phyloP scores from a whole-genome alignment of 345 rosid species.

The Dipteronia sinensis region DNA sequence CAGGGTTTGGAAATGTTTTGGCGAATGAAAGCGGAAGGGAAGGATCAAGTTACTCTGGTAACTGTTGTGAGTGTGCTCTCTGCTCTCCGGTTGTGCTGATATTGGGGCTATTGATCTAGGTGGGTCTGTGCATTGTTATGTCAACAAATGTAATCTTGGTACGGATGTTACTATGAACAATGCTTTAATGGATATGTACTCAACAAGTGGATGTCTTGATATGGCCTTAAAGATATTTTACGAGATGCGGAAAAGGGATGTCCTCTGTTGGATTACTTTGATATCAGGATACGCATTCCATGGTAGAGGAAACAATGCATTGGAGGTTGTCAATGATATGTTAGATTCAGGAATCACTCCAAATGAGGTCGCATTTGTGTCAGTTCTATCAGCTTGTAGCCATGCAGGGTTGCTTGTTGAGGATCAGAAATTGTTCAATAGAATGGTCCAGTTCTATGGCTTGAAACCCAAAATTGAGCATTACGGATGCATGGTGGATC shows the following conservation, averaged over 20 bases:
- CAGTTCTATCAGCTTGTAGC: conserved; percentile 34
- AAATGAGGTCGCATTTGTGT: conserved; percentile 32
- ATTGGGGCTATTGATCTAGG: conserved; percentile 32
- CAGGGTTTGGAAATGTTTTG: conserved; percentile 24
- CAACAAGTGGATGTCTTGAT: conserved; percentile 34
- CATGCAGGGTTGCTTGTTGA: conserved; percentile 36
- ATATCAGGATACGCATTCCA: conserved; percentile 33
- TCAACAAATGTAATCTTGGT: conserved; percentile 19
- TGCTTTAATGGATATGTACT: conserved; percentile 44
- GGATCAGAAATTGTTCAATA: conserved; percentile 28
- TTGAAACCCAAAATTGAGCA: conserved; percentile 39
- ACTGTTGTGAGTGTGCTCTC: conserved; percentile 34
- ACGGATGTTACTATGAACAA: conserved; percentile 27
- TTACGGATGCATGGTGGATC: conserved; percentile 40
- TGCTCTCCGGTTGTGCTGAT: conserved; percentile 39
- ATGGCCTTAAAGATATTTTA: conserved; percentile 21
- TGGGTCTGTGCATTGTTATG: conserved; percentile 29
- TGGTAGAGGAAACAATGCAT: conserved; percentile 33
- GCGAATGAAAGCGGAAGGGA: conserved; percentile 25
- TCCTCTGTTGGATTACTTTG: conserved; percentile 40
- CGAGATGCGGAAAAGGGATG: conserved; percentile 29
- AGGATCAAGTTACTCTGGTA: conserved; percentile 11
- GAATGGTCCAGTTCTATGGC: conserved; percentile 31
- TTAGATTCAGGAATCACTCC: conserved; percentile 27
- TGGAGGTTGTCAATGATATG: conserved; percentile 31